phyloP scores from a whole-genome alignment of 108 stramenopile species.

The Phaeodactylum tricornutum region DNA sequence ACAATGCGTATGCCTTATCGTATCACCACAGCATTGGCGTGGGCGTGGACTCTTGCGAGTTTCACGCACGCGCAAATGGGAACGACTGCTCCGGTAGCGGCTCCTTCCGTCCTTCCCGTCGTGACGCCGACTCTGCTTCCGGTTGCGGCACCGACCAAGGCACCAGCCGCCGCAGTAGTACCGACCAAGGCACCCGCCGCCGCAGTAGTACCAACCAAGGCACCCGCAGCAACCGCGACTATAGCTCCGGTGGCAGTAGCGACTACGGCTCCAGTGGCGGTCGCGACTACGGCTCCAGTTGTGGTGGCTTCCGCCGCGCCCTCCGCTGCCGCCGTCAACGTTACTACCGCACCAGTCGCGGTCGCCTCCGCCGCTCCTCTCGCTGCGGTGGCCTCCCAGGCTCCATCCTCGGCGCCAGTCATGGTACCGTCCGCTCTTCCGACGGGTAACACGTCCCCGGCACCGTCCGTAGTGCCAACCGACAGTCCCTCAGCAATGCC shows the following conservation, averaged over 20 bases:
- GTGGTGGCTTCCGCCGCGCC: slow-evolving; percentile 1
- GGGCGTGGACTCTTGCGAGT: no score
- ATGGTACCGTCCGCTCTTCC: neutral
- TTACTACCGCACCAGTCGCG: slow-evolving; percentile 1
- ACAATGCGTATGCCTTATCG: no score
- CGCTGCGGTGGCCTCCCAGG: neutral
- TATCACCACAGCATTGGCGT: no score
- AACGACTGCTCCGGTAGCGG: no score
- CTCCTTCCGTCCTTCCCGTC: no score
- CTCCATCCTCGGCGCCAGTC: neutral
- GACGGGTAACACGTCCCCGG: no score
- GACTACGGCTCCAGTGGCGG: neutral
- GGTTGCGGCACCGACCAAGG: neutral
- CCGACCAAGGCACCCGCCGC: neutral
- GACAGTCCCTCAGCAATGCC: slow-evolving; percentile 3
- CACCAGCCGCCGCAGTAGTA: neutral
- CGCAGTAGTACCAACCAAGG: slow-evolving; percentile 1
- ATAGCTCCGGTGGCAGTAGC: neutral
- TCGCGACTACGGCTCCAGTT: neutral
- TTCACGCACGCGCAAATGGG: no score
- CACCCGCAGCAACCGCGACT: neutral
- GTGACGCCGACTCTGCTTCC: no score
- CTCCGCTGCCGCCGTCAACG: neutral
- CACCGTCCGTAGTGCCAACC: slow-evolving; percentile 2
- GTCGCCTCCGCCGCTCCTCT: neutral